Evolutionary conservation across 352 stramenopile species (phyloP), one percentile per base, ranked within the genome.

Genomic region (Globisporangium parvum): DNA sequence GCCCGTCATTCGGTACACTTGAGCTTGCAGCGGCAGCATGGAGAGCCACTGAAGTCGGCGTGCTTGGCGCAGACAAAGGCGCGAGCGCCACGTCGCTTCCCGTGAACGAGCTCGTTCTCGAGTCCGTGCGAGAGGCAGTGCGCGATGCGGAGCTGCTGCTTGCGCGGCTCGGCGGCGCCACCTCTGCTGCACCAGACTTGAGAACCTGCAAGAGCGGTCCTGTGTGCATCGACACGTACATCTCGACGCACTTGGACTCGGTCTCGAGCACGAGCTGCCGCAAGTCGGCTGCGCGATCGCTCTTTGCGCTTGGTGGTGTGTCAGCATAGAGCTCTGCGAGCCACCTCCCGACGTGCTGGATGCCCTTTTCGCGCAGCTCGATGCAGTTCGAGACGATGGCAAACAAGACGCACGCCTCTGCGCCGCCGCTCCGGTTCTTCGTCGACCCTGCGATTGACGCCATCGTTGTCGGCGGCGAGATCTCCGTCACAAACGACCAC

Each of bases 371-470:
- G 3, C 80, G 74, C n/a, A 91, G 51, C 51, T 88, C 70, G 28
- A 88, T 73, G 55, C 80, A 88, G 51, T 87, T 88, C 39, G 78
- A 76, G 11, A 88, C 75, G 50, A 91, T 73, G 18, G 73, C 71
- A 24, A 91, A 82, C 44, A 88, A 60, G 26, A 87, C 75, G 33
- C 72, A 87, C 0, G 82, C 76, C 17, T 66, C 66, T 21, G 70
- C 71, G 2, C 69, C 77, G 37, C 59, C 77, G 41, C 60, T 63
- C 3, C 51, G 60, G 23, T 66, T 60, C 4, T 61, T 67, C 3
- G 44, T 47, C 15, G 59, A 67, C 0, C 59, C 52, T 42, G 53
- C 39, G 42, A 74, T 47, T 2, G 65, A 76, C 1, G 66, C 60
- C 41, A 75, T 65, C 2, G 60, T 80, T 20, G 65, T 66, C 6